Evolutionary conservation across 2,329 filamentous ascomycete genomes (phyloP), one percentile per base, ranked within the genome.

Genomic region (Hirsutella thompsonii): DNA sequence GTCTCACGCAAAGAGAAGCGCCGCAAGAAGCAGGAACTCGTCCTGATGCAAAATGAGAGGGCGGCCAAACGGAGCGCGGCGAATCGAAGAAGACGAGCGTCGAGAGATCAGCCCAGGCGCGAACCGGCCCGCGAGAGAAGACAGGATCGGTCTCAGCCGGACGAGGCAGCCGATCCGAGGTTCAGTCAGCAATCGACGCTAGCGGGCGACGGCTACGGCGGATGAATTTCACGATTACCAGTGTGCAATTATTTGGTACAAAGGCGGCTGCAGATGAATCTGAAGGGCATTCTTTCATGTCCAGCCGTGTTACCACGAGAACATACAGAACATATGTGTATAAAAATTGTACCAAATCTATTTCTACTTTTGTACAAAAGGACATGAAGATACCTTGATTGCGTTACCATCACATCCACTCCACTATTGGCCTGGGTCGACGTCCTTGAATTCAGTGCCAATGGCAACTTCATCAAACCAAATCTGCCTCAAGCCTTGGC

Each of bases 381-480:
- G 3, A 33, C 4, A 3, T 18, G 8, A 4, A 16, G 13, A 5
- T 16, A 14, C 3, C 14, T 8, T 16, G 14, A 2, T 8, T 18
- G 32, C 32, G 6, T 16, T 33, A n/a, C 5, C 8, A 8, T 18
- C 6, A 33, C 14, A 14, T 18, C 3, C 5, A 16, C 16, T 16
- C 40, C 40, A 45, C 37, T 39, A 19, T 33, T 38, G 26, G 37
- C 45, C 42, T 8, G 49, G 50, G 37, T 52, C 44, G 36, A 54
- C 52, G 38, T 56, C 54, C 28, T 40, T 46, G 33, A 49, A 64
- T 2, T 51, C 56, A 2, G 61, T 62, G 1, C 66, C 68, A 8
- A 63, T 54, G 5, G 63, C 59, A 44, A 72, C 61, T 55, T 70
- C 61, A 46, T 72, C 69, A 47, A 62, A 69, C 65, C 67, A 73